Evolutionary conservation across 169 alveolate species (phyloP).

Genomic region (Perkinsus marinus): DNA sequence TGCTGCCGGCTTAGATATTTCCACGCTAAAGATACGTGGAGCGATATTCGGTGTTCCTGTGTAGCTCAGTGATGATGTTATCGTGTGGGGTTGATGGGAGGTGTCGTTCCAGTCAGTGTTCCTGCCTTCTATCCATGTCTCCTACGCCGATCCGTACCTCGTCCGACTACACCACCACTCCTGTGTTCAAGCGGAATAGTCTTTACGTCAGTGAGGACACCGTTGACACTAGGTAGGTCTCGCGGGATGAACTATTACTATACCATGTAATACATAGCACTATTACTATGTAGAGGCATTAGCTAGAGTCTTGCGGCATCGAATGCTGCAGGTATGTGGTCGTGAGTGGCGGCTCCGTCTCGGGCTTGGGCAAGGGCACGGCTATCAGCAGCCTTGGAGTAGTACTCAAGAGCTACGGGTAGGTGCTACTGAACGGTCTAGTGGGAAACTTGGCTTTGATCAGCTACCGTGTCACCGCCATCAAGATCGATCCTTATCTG

Average conservation of each 20-base stretch:
- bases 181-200: not conserved
- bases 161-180: not conserved
- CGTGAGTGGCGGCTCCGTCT: constrained; percentile 86
- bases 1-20: too few species aligned
- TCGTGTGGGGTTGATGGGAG: not conserved
- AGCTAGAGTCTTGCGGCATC: not conserved
- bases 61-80: too few species aligned
- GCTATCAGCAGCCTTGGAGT: constrained; percentile 81
- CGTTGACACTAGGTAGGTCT: not conserved
- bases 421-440: not conserved
- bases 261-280: too few species aligned
- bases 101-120: not conserved
- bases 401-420: constrained; percentile 66
- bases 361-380: constrained; percentile 92
- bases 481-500: constrained; percentile 91
- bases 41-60: too few species aligned
- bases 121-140: not conserved
- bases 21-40: too few species aligned
- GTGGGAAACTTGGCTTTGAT: not conserved
- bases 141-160: not conserved
- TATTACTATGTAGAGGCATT: too few species aligned
- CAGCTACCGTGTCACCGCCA: constrained; percentile 63
- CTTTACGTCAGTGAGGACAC: not conserved
- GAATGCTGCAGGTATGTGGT: constrained; percentile 52
- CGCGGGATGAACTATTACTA: too few species aligned